Base-by-base conservation (phyloP, 2,329 filamentous ascomycete genomes). In the Trichoderma endophyticum region DNA sequence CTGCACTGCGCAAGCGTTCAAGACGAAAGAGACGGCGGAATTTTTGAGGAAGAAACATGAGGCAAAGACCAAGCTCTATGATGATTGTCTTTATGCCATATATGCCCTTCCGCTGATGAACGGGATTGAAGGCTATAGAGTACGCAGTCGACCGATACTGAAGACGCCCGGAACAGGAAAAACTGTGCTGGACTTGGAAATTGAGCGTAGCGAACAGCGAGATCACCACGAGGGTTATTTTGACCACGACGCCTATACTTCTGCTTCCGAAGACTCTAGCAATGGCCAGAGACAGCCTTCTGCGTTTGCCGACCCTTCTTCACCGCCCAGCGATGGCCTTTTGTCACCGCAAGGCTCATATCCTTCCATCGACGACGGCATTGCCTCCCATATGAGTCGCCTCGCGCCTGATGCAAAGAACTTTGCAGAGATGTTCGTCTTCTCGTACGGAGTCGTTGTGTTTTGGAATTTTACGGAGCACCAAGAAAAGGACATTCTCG, bases 381-480 rank as follows among this genome's bases (percentile, higher is more conserved):
- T 75, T 15, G 85, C 86, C 78, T 85, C 86, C 78, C 83, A 88
- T 28, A 83, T 87, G 74, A 86, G 88, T 79, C 87, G 89, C 32
- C 86, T 93, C 28, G 88, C 88, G 1, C 88, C 92, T 6, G 90
- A 94, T 78, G 89, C 91, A 43, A 91, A 95, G 78, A 88, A 91
- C 71, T 94, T 97, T 79, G 95, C 93, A 56, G 96, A 99, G 82
- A 93, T 98, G 89, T 98, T 97, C 79, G 92, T 99, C 77, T 98
- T 97, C 81, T 95, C 93, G 18, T 99, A 99, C 79, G 96, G 96
- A 24, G 95, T 99, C 0, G 95, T 96, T 0, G 96, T 99, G 6
- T 97, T 99, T 80, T 99, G 96, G 96, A 99, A 99, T 81, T 98
- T 99, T 77, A 95, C 93, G 12, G 95, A 97, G 81, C 89, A 92